A percentile compares a stretch with the other conserved stretches of the same genome.
These are phyloP conservation scores for Fusarium verticillioides DNA, from an alignment of 2,329 filamentous ascomycete species.

Conservation along the genomic window DNA sequence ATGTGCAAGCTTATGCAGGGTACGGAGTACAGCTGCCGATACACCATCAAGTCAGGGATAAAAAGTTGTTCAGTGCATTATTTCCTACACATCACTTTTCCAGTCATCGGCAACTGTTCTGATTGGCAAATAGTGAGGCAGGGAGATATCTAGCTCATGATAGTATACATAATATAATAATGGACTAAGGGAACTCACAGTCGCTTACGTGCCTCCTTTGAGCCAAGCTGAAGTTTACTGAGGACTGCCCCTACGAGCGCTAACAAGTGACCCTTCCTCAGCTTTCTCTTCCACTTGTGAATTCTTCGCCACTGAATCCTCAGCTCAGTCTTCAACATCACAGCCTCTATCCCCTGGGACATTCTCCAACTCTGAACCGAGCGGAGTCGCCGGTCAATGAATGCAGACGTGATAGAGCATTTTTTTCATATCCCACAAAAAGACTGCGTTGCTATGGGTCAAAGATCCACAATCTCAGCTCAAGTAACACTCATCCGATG, in stretches of 20 bases:
- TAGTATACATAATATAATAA: background rate
- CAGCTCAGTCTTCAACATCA: background rate
- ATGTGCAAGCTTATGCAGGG: conserved; percentile 20
- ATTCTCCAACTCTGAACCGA: background rate
- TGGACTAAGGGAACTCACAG: background rate
- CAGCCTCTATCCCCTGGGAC: background rate
- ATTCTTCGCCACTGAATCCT: conserved; percentile 13
- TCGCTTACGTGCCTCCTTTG: background rate
- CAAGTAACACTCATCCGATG: conserved; percentile 15
- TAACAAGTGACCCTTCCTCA: background rate
- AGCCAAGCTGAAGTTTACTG: background rate
- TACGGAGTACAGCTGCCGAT: background rate
- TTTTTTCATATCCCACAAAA: conserved; percentile 8
- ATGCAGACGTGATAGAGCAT: conserved; percentile 10
- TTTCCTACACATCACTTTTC: conserved; percentile 4
- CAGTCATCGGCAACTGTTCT: background rate
- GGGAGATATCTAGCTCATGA: conserved; percentile 12
- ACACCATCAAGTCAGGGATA: conserved; percentile 10
- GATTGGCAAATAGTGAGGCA: conserved; percentile 4
- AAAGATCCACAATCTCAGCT: conserved; percentile 24
- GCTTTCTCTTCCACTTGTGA: background rate
- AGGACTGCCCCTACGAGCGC: background rate
- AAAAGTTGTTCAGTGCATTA: background rate
- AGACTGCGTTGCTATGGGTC: conserved; percentile 33
- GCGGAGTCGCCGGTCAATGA: conserved; percentile 16